phyloP scores from a whole-genome alignment of 768 basidiomycete genomes.

The Boletales sp. region DNA sequence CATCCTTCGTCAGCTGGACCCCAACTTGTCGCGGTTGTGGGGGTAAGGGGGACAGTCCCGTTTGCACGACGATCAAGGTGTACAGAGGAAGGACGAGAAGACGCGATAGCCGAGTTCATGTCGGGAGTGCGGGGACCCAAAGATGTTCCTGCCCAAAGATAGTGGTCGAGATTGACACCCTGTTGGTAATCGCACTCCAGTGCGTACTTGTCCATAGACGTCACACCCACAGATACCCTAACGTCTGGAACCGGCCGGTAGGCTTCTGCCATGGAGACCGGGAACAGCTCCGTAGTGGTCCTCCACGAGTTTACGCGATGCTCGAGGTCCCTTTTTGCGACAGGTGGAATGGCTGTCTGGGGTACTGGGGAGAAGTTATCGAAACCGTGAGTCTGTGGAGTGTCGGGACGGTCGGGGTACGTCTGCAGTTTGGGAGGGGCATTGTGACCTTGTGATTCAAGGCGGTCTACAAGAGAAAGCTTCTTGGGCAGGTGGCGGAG shows the following conservation, averaged over 20 bases:
- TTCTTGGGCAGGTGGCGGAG: slow-evolving; percentile 59
- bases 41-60: slow-evolving; percentile 55
- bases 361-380: slow-evolving; percentile 55
- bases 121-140: slow-evolving; percentile 49
- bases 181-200: slow-evolving; percentile 6
- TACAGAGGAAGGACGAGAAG: slow-evolving; percentile 46
- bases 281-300: slow-evolving; percentile 48
- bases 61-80: slow-evolving; percentile 49
- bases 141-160: slow-evolving; percentile 63
- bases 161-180: slow-evolving; percentile 51
- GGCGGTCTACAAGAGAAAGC: slow-evolving; percentile 65
- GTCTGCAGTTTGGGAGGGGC: slow-evolving; percentile 29
- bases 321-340: slow-evolving; percentile 51
- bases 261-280: slow-evolving; percentile 42
- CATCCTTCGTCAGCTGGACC: slow-evolving; percentile 45
- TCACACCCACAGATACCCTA: slow-evolving; percentile 9
- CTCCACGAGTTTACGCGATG: slow-evolving; percentile 65
- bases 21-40: slow-evolving; percentile 40
- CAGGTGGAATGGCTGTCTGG: slow-evolving; percentile 57
- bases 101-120: slow-evolving; percentile 37
- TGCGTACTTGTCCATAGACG: slow-evolving; percentile 23
- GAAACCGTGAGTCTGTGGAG: slow-evolving; percentile 23
- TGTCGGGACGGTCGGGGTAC: slow-evolving; percentile 4
- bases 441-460: slow-evolving; percentile 43
- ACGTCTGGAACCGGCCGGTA: slow-evolving; percentile 17